phyloP scores from a whole-genome alignment of 805 yeast genomes.

The Cyberlindnera veronae region DNA sequence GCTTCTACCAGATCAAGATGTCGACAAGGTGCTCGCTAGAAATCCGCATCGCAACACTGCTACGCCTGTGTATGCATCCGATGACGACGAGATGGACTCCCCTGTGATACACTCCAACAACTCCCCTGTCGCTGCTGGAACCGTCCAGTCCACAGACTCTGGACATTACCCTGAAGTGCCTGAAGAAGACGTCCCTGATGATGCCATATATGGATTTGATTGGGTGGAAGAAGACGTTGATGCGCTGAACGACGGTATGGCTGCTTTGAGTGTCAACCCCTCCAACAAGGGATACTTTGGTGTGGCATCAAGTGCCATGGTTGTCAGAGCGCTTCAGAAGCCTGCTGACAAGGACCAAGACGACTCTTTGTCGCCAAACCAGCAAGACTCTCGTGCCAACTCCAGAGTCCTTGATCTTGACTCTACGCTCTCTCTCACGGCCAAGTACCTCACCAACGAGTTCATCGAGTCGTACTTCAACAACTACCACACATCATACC shows the following conservation, averaged over 20 bases:
- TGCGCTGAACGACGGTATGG: slow-evolving; percentile 55
- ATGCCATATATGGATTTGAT: slow-evolving; percentile 50
- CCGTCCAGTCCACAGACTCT: slow-evolving; percentile 9
- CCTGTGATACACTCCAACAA: background rate
- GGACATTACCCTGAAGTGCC: slow-evolving; percentile 28
- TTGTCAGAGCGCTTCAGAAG: slow-evolving; percentile 45
- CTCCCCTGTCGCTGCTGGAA: slow-evolving; percentile 2
- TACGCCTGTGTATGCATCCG: too few species aligned
- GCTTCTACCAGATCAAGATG: slow-evolving; percentile 42
- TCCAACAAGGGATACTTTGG: slow-evolving; percentile 65
- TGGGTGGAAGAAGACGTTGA: slow-evolving; percentile 55
- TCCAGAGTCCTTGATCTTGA: slow-evolving; percentile 25
- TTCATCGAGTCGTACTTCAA: slow-evolving; percentile 51
- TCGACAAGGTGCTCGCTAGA: slow-evolving; percentile 36
- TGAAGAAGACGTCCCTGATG: slow-evolving; percentile 39
- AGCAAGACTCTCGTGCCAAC: slow-evolving; percentile 23
- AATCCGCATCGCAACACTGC: slow-evolving; percentile 10
- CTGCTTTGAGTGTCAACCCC: slow-evolving; percentile 47
- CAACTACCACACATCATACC: slow-evolving; percentile 59
- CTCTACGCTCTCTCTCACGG: slow-evolving; percentile 26
- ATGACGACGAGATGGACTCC: slow-evolving; percentile 4
- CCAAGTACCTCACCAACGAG: slow-evolving; percentile 31
- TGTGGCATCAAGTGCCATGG: slow-evolving; percentile 55
- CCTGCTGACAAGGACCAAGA: slow-evolving; percentile 28
- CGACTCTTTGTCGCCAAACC: slow-evolving; percentile 16